phyloP scores from a whole-genome alignment of 306 rosid genomes.

The Calophaca sinica region DNA sequence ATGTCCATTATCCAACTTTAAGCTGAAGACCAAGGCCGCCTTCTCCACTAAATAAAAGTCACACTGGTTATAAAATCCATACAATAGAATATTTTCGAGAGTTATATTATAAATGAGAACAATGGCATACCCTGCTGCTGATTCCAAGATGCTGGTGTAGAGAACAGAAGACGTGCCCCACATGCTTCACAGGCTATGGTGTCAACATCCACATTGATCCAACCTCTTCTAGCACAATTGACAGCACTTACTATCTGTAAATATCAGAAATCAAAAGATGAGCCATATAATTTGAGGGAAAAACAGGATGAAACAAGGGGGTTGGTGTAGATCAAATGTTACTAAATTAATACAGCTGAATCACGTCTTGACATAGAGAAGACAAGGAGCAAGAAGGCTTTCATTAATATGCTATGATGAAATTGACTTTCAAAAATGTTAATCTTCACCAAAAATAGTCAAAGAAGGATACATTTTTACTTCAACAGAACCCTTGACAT shows the following conservation, averaged over 20 bases:
- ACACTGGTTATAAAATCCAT: conserved; percentile 38
- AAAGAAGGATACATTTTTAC: background rate
- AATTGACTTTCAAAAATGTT: background rate
- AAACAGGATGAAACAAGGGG: background rate
- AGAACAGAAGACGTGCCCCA: conserved; percentile 77
- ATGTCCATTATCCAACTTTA: conserved; percentile 92
- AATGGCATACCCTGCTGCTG: conserved; percentile 75
- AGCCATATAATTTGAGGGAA: background rate
- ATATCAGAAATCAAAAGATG: conserved; percentile 32
- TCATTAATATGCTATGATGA: conserved; percentile 20
- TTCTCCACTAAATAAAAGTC: conserved; percentile 78
- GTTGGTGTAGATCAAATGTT: conserved; percentile 30
- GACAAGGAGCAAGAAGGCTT: conserved; percentile 1
- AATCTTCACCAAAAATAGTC: background rate
- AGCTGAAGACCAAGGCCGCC: conserved; percentile 89
- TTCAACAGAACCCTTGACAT: background rate
- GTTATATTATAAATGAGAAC: conserved; percentile 31
- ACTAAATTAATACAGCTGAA: conserved; percentile 2
- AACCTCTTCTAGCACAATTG: conserved; percentile 96
- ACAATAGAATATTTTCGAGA: background rate
- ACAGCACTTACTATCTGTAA: conserved; percentile 81
- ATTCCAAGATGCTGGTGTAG: conserved; percentile 90
- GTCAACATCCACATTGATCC: conserved; percentile 86
- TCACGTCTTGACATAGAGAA: conserved; percentile 14
- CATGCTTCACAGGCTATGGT: conserved; percentile 86